Evolutionary conservation across 768 basidiomycete genomes (phyloP).

Genomic region (Crepidotus variabilis): DNA sequence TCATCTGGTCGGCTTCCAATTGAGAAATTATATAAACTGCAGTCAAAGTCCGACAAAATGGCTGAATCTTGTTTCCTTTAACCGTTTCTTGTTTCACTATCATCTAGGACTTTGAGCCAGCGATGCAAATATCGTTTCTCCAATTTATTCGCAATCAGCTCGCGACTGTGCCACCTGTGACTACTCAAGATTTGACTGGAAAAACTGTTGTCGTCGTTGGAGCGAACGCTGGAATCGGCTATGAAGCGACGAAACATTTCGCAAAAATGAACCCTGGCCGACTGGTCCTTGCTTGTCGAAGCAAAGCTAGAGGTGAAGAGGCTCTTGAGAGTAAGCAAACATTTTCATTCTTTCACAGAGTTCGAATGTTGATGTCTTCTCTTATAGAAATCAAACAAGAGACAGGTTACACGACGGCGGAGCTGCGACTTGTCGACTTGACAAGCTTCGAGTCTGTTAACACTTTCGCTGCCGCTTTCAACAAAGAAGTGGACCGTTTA

Average conservation of each 20-base stretch:
- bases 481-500: constrained; percentile 27
- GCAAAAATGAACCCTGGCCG: constrained; percentile 37
- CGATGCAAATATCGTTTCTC: no score
- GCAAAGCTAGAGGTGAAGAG: constrained; percentile 25
- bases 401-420: constrained; percentile 29
- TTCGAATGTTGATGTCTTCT: not conserved
- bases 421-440: constrained; percentile 41
- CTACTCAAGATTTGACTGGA: constrained; percentile 33
- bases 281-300: constrained; percentile 37
- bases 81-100: no score
- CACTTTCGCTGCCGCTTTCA: constrained; percentile 30
- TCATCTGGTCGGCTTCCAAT: no score
- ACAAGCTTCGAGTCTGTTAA: constrained; percentile 35
- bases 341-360: not conserved
- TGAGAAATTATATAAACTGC: no score
- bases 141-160: not conserved
- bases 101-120: no score
- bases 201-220: constrained; percentile 46
- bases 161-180: constrained; percentile 22
- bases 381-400: constrained; percentile 26
- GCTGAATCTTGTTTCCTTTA: no score
- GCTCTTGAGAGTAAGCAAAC: constrained; percentile 30
- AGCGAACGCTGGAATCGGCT: constrained; percentile 48
- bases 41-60: no score
- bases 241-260: constrained; percentile 43